phyloP scores from a whole-genome alignment of 148 eudicot genomes.

The Vaccinium myrtillus region DNA sequence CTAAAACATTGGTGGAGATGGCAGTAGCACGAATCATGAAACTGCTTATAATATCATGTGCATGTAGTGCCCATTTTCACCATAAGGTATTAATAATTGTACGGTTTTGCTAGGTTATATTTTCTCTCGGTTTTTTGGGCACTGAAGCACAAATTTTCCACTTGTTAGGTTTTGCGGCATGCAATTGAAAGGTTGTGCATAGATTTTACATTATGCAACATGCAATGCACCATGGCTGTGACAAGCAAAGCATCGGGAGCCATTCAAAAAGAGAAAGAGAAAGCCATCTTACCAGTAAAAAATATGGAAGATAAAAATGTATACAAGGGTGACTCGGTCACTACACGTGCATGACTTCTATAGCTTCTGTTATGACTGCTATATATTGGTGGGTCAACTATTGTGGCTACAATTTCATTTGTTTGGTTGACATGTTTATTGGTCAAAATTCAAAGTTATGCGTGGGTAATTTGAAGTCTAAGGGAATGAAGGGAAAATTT shows the following conservation, averaged over 20 bases:
- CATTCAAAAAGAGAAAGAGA: no score
- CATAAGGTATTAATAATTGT: background rate
- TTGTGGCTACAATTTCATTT: background rate
- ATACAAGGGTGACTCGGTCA: background rate
- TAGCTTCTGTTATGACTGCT: background rate
- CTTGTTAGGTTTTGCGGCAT: background rate
- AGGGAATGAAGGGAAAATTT: background rate
- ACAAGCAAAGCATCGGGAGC: no score
- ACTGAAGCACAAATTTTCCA: background rate
- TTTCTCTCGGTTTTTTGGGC: background rate
- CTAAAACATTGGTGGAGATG: no score
- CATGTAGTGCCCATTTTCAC: background rate
- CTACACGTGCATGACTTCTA: background rate
- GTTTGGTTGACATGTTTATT: background rate
- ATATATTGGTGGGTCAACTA: background rate
- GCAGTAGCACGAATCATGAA: background rate
- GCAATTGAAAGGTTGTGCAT: background rate
- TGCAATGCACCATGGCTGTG: background rate
- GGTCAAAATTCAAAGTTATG: constrained; percentile 3
- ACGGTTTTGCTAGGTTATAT: background rate
- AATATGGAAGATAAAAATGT: background rate
- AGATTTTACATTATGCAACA: background rate
- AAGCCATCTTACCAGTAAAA: background rate
- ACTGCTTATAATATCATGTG: background rate
- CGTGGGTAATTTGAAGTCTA: background rate